Percentiles rank a stretch among this genome's conserved stretches.
Conservation (phyloP, 257 asterid species). For the Paraleonurus japonicus region DNA sequence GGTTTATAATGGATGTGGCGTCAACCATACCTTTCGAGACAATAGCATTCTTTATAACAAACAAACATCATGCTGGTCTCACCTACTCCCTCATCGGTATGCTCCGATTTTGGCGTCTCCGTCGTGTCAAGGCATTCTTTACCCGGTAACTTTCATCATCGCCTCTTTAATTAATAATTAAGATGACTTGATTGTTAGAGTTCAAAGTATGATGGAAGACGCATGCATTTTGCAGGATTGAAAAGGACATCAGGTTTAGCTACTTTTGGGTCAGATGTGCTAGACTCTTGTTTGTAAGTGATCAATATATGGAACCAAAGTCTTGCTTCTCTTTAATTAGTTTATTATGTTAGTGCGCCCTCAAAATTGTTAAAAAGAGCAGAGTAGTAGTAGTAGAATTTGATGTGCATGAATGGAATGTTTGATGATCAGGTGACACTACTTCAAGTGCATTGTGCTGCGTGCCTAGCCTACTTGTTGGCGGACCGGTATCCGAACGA, state of each 20-base stretch:
- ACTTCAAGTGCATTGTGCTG: constrained; percentile 78
- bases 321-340: background rate
- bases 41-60: constrained; percentile 54
- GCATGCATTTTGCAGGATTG: constrained; percentile 55
- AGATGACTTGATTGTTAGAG: background rate
- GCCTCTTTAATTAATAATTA: background rate
- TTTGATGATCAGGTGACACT: constrained; percentile 57
- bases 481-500: constrained; percentile 68
- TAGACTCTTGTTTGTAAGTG: constrained; percentile 81
- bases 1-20: constrained; percentile 93
- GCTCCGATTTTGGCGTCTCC: constrained; percentile 94
- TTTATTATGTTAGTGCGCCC: too few relatives aligned
- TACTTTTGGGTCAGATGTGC: constrained; percentile 95
- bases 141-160: constrained; percentile 45
- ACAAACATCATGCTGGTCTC: constrained; percentile 57
- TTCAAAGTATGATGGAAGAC: background rate
- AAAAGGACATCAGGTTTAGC: constrained; percentile 90
- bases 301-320: background rate
- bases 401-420: background rate
- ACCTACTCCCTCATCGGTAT: constrained; percentile 71
- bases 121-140: constrained; percentile 74
- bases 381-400: too few relatives aligned
- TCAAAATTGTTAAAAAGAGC: too few relatives aligned
- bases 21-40: constrained; percentile 87
- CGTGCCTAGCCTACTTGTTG: constrained; percentile 69